A percentile compares a stretch with the other conserved stretches of the same genome.
phyloP scores from a whole-genome alignment of 2,329 filamentous ascomycete species.

The Septoria petroselini region DNA sequence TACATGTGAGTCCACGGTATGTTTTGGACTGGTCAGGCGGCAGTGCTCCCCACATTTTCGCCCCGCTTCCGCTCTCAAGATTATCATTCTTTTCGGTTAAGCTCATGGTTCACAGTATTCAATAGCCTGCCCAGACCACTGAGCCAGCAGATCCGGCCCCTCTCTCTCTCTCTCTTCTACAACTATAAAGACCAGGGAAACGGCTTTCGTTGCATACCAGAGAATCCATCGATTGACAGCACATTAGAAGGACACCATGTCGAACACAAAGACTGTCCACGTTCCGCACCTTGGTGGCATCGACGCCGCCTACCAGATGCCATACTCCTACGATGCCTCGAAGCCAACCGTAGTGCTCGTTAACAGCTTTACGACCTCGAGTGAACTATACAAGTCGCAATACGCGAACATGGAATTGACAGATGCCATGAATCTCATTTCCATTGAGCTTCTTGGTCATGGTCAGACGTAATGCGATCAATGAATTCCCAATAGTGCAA shows the following conservation, averaged over 20 bases:
- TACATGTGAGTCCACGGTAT: too few species aligned
- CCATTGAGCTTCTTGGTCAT: conserved; percentile 55
- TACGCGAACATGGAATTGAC: conserved; percentile 33
- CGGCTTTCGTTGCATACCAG: conserved; percentile 7
- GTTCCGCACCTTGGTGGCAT: conserved; percentile 53
- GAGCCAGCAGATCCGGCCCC: too few species aligned
- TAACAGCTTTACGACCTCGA: conserved; percentile 52
- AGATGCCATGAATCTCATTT: conserved; percentile 49
- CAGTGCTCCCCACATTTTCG: too few species aligned
- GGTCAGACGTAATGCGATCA: conserved; percentile 42
- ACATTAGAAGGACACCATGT: conserved; percentile 29
- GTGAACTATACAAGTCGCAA: conserved; percentile 41
- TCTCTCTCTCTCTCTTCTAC: background rate
- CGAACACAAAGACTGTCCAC: conserved; percentile 40
- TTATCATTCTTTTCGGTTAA: too few species aligned
- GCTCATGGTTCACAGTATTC: background rate
- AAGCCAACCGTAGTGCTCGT: conserved; percentile 54
- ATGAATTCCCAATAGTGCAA: too few species aligned
- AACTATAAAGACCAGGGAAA: conserved; percentile 4
- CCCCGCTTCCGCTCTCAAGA: too few species aligned
- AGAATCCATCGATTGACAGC: conserved; percentile 5
- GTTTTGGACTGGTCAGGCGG: too few species aligned
- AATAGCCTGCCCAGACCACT: background rate
- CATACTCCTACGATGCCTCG: conserved; percentile 34
- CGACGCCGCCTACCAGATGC: conserved; percentile 48